These are phyloP conservation scores for Moesziomyces antarcticus DNA, from an alignment of 1,284 basidiomycete genomes.

Conservation along the genomic window DNA sequence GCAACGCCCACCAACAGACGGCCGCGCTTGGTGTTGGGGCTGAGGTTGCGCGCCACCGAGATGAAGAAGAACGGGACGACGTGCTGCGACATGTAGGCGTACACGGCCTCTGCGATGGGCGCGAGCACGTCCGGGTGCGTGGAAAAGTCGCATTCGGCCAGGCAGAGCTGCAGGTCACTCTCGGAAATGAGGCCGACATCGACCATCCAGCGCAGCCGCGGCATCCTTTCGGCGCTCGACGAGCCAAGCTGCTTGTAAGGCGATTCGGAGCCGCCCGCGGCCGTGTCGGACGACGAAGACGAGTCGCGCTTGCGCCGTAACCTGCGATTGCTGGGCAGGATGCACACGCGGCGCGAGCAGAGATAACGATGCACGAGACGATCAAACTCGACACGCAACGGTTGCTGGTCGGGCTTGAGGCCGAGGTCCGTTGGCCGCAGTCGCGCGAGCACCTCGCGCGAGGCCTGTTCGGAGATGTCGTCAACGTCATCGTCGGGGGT, in stretches of 20 bases:
- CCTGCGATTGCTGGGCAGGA: slow-evolving; percentile 20
- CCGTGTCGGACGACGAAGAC: slow-evolving; percentile 24
- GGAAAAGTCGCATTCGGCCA: slow-evolving; percentile 39
- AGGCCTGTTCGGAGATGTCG: slow-evolving; percentile 12
- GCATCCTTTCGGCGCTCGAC: slow-evolving; percentile 13
- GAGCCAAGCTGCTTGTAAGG: slow-evolving; percentile 7
- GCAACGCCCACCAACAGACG: slow-evolving; percentile 46
- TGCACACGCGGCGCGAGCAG: slow-evolving; percentile 26
- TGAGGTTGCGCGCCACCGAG: slow-evolving; percentile 48
- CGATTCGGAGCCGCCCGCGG: slow-evolving; percentile 5
- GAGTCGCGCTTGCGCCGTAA: slow-evolving; percentile 16
- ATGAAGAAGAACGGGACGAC: slow-evolving; percentile 54
- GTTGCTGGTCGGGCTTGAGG: slow-evolving; percentile 33
- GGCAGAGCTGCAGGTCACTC: slow-evolving; percentile 20
- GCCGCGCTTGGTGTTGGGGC: slow-evolving; percentile 46
- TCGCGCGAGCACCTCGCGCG: slow-evolving; percentile 22
- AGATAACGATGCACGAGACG: slow-evolving; percentile 44
- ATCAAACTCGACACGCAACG: slow-evolving; percentile 43
- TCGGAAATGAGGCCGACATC: slow-evolving; percentile 53
- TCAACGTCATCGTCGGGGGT: slow-evolving; percentile 4
- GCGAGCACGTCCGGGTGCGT: slow-evolving; percentile 53
- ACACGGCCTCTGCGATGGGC: slow-evolving; percentile 44
- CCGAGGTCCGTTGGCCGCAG: slow-evolving; percentile 32
- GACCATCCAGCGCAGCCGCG: slow-evolving; percentile 54
- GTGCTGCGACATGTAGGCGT: slow-evolving; percentile 48